Base-by-base conservation (phyloP, 169 alveolate species). In the Cystoisospora suis region DNA sequence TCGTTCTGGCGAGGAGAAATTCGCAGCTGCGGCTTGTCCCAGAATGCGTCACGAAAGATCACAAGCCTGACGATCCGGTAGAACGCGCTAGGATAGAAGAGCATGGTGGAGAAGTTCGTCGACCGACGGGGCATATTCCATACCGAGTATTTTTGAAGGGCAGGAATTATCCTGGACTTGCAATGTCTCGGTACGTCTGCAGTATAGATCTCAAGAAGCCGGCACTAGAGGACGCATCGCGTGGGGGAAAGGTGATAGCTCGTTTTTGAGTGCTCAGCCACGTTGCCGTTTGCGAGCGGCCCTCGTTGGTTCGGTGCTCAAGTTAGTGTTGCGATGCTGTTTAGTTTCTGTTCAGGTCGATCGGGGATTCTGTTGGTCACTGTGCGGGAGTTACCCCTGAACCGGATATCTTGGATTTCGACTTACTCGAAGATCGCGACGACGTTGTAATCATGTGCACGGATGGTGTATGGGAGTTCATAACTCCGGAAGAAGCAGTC, bases 401-500 rank as follows among this genome's bases (percentile, higher is more conserved):
- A 44, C 89, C 89, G 27, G 95, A 93, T 53, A 47, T 79, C 69
- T 32, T 12, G n/a, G 70, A 83, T 7, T 5, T 27, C 9, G 80
- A 93, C 34, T 79, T 91, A 46, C 90, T 91, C 36, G 92, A 93
- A 3, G 94, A 69, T 44, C 89, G 91, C 49, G 96, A 95, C 59
- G 93, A 94, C 38, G 94, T 92, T 42, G 92, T 95, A 89, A 77
- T 96, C n/a, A 90, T 95, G 56, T 96, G 98, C 89, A 92, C 96
- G 59, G 98, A 95, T 87, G 98, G 98, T 5, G 98, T 96, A 15
- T 95, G 97, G 96, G 98, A 96, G 80, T 96, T 96, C 88, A 94
- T 96, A n/a, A 83, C 96, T 17, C 93, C 96, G 9, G 95, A 96
- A 56, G 97, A 96, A 86, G 97, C 97, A 23, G 95, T 96, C 53